A percentile compares a stretch with the other conserved stretches of the same genome.
phyloP scores from a whole-genome alignment of 345 rosid species.

The Melaleuca quinquenervia region DNA sequence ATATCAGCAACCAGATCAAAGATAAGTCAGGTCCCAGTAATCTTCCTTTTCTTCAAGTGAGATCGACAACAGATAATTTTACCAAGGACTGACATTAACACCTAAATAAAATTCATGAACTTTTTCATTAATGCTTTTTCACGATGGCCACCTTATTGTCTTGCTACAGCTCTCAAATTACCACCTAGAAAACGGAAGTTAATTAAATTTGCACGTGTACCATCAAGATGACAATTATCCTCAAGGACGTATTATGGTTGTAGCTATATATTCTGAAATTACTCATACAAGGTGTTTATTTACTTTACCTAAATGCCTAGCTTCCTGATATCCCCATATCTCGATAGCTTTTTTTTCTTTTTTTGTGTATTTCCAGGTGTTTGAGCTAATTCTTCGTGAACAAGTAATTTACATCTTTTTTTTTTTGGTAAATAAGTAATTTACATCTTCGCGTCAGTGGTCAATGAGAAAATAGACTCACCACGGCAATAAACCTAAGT shows the following conservation, averaged over 20 bases:
- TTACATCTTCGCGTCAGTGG: no score
- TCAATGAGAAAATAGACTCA: not conserved
- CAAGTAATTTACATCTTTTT: not conserved
- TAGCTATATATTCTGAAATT: not conserved
- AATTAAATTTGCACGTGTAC: not conserved
- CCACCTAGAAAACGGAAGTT: not conserved
- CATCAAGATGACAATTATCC: not conserved
- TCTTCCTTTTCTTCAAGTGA: not conserved
- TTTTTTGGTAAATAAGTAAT: no score
- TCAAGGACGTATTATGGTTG: not conserved
- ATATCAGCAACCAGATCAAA: not conserved
- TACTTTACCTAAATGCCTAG: not conserved
- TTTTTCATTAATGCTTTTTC: not conserved
- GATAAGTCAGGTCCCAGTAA: not conserved
- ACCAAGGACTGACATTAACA: not conserved
- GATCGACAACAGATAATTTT: not conserved
- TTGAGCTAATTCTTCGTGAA: not conserved
- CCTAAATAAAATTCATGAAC: not conserved
- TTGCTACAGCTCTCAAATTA: not conserved
- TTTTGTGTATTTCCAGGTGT: not conserved
- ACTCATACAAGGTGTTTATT: not conserved
- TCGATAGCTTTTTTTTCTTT: not conserved
- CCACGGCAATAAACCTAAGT: not conserved
- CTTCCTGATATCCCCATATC: not conserved
- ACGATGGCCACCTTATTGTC: not conserved